Evolutionary conservation across 2,329 filamentous ascomycete species (phyloP).

Genomic region (Fusarium sambucinum): DNA sequence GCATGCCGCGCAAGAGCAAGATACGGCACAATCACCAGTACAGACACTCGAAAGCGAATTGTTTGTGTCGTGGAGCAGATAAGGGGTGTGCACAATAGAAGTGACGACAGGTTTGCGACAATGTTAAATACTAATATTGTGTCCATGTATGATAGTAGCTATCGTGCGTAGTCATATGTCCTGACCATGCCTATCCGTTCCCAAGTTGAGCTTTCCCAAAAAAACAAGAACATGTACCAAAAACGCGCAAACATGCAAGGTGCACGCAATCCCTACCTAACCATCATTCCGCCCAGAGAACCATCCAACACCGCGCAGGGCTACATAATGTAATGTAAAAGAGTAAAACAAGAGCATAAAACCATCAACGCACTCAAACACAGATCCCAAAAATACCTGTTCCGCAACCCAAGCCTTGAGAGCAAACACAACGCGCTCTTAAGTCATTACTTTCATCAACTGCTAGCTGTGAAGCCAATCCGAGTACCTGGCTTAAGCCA

Average conservation of each 20-base stretch:
- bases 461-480: conserved; percentile 49
- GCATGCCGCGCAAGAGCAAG: background rate
- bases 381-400: conserved; percentile 38
- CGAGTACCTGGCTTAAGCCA: conserved; percentile 30
- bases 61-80: background rate
- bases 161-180: conserved; percentile 30
- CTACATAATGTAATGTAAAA: conserved; percentile 40
- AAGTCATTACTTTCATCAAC: conserved; percentile 51
- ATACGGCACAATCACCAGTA: background rate
- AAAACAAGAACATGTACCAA: conserved; percentile 20
- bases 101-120: background rate
- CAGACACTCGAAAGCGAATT: background rate
- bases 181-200: conserved; percentile 23
- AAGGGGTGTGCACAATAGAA: background rate
- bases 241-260: conserved; percentile 17
- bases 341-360: conserved; percentile 21
- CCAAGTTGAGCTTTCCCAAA: conserved; percentile 13
- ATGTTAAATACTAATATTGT: conserved; percentile 21
- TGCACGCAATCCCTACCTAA: conserved; percentile 33
- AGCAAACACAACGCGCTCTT: conserved; percentile 39
- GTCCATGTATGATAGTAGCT: conserved; percentile 32
- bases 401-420: conserved; percentile 42
- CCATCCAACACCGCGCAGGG: conserved; percentile 49
- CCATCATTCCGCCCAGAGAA: conserved; percentile 23
- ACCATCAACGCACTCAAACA: conserved; percentile 37